Percentiles rank a stretch among this genome's conserved stretches.
phyloP scores from a whole-genome alignment of 352 stramenopile species.

The Globisporangium takayamanum region DNA sequence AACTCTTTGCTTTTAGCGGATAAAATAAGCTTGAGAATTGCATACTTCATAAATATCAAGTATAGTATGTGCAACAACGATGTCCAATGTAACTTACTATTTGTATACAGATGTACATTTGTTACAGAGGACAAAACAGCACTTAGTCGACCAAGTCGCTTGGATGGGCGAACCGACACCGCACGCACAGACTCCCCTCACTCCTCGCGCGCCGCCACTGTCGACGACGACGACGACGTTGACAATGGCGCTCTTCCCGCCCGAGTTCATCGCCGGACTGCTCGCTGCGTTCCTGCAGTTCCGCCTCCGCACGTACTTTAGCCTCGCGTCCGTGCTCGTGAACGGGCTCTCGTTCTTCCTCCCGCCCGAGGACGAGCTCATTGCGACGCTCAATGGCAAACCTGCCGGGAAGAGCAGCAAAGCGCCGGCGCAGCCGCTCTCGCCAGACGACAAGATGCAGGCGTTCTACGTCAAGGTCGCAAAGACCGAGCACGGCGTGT shows the following conservation, averaged over 20 bases:
- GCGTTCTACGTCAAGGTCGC: conserved; percentile 65
- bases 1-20: no score
- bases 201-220: no score
- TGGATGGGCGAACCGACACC: neutral
- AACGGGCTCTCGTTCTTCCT: conserved; percentile 72
- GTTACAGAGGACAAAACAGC: neutral
- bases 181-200: neutral
- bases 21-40: no score
- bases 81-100: no score
- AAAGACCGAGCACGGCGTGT: conserved; percentile 55
- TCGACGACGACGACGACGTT: neutral
- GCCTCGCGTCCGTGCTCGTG: conserved; percentile 45
- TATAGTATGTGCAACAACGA: no score
- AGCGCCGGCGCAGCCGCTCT: conserved; percentile 21
- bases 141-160: neutral
- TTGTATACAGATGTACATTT: no score
- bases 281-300: conserved; percentile 66
- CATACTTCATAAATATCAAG: no score
- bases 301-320: conserved; percentile 54
- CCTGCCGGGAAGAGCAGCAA: conserved; percentile 13
- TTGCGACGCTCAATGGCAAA: conserved; percentile 59
- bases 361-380: conserved; percentile 63
- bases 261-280: conserved; percentile 65
- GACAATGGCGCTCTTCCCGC: conserved; percentile 65
- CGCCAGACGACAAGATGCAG: conserved; percentile 57